Evolutionary conservation across 1,284 basidiomycete genomes (phyloP).

Genomic region (Boletus coffeatus): DNA sequence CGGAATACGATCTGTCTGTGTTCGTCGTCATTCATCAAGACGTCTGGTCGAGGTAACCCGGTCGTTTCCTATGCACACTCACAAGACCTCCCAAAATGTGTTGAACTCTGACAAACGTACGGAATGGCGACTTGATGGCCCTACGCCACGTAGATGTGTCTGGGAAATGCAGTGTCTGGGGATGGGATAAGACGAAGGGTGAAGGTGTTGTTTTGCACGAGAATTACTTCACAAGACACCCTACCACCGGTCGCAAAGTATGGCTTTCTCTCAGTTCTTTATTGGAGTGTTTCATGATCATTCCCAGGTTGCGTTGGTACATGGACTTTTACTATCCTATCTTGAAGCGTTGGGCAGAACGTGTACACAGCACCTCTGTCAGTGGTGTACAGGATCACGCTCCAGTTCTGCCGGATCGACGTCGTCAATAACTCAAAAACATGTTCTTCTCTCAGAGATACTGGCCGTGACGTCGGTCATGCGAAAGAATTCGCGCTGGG

Average conservation of each 20-base stretch:
- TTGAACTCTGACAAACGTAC: slow-evolving; percentile 54
- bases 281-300: background rate
- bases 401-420: slow-evolving; percentile 71
- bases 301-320: slow-evolving; percentile 71
- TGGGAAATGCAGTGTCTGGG: slow-evolving; percentile 96
- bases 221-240: slow-evolving; percentile 80
- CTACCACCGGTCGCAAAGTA: slow-evolving; percentile 54
- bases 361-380: slow-evolving; percentile 69
- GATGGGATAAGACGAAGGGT: slow-evolving; percentile 70
- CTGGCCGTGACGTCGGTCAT: slow-evolving; percentile 92
- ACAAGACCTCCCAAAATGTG: slow-evolving; percentile 47
- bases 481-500: slow-evolving; percentile 96
- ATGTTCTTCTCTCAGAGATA: slow-evolving; percentile 86
- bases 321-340: slow-evolving; percentile 85
- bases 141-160: slow-evolving; percentile 66
- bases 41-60: slow-evolving; percentile 36
- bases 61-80: slow-evolving; percentile 82
- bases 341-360: slow-evolving; percentile 62
- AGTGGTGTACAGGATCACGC: slow-evolving; percentile 78
- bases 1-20: slow-evolving; percentile 74
- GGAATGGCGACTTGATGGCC: slow-evolving; percentile 69
- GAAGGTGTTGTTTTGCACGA: slow-evolving; percentile 77
- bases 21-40: slow-evolving; percentile 58
- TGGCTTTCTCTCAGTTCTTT: background rate
- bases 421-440: slow-evolving; percentile 47